Evolutionary conservation across 208 protist genomes (phyloP).

Genomic region (Acanthamoeba healyi): DNA sequence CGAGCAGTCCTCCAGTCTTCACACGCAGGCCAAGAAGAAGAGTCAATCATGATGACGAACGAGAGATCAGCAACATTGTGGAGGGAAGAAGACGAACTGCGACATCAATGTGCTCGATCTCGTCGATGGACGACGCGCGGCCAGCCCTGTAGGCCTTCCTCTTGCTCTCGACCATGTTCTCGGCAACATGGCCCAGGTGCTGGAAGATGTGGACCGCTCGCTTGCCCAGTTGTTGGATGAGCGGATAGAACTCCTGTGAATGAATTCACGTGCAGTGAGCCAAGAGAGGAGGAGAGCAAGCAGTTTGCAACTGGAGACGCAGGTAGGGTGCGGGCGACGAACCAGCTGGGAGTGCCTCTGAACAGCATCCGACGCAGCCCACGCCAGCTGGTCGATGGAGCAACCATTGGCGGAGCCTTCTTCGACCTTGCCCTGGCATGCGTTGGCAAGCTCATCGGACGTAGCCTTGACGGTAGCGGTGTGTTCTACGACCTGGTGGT

Average conservation of each 20-base stretch:
- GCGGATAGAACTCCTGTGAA: slow-evolving; percentile 23
- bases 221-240: slow-evolving; percentile 9
- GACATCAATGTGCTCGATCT: slow-evolving; percentile 29
- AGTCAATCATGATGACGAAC: too few relatives aligned
- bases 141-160: slow-evolving; percentile 20
- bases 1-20: neutral
- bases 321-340: neutral
- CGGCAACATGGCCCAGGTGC: slow-evolving; percentile 74
- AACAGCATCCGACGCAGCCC: slow-evolving; percentile 82
- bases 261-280: slow-evolving; percentile 76
- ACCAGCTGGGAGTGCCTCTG: slow-evolving; percentile 81
- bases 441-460: slow-evolving; percentile 85
- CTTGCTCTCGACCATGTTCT: slow-evolving; percentile 77
- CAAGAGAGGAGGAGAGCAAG: too few relatives aligned
- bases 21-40: neutral
- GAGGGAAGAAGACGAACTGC: neutral
- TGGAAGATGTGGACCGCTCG: slow-evolving; percentile 86
- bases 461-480: slow-evolving; percentile 75
- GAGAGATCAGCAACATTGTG: neutral
- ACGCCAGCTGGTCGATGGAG: slow-evolving; percentile 82
- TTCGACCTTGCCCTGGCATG: too few relatives aligned
- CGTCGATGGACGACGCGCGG: slow-evolving; percentile 44
- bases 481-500: slow-evolving; percentile 75
- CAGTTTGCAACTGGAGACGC: neutral
- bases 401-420: slow-evolving; percentile 80